Conservation (phyloP, 331 rosid species). For the Phaseolus coccineus region DNA sequence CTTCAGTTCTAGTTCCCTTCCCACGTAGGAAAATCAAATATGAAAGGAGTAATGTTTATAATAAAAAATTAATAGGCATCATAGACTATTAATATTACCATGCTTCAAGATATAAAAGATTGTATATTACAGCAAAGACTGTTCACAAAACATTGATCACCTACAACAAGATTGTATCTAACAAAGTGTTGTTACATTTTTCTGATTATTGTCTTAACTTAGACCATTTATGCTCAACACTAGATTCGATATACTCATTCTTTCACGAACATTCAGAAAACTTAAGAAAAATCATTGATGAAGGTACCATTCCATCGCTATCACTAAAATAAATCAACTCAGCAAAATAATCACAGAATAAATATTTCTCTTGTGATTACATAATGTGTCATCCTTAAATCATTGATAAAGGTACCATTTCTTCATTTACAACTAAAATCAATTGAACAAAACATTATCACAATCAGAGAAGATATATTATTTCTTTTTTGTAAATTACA, state of each 20-base stretch:
- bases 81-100: neutral
- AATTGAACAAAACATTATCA: neutral
- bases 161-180: neutral
- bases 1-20: neutral
- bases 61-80: neutral
- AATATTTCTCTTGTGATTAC: neutral
- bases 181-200: neutral
- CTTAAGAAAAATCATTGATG: neutral
- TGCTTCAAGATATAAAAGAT: neutral
- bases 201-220: neutral
- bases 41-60: neutral
- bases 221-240: constrained; percentile 12
- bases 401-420: neutral
- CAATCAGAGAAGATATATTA: neutral
- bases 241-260: neutral
- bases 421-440: constrained; percentile 18
- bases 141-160: constrained; percentile 2
- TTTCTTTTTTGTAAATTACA: neutral
- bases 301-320: neutral
- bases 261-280: neutral
- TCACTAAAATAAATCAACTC: constrained; percentile 21
- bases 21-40: neutral
- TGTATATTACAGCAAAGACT: neutral
- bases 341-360: neutral
- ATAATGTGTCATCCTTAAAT: neutral